Evolutionary conservation across 2,329 filamentous ascomycete species (phyloP).

Genomic region (Cyphellophora attinorum): DNA sequence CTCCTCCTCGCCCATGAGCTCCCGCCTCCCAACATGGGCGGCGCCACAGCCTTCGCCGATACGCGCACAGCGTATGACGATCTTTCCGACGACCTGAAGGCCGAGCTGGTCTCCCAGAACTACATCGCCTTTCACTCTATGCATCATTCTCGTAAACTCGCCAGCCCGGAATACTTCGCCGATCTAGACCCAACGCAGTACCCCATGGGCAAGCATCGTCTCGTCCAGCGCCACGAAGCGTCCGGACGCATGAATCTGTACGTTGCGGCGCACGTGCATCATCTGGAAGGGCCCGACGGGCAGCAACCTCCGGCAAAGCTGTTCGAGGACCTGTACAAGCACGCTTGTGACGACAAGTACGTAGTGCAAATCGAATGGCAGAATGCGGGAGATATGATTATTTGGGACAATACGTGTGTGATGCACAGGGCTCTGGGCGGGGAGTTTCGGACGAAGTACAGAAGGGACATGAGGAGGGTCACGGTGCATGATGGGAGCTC

Average conservation of each 20-base stretch:
- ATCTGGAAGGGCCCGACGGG: too few species aligned
- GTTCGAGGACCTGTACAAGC: too few species aligned
- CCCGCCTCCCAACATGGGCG: conserved; percentile 38
- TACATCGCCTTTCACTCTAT: conserved; percentile 43
- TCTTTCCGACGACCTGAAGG: conserved; percentile 27
- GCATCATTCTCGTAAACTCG: conserved; percentile 40
- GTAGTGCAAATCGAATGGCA: conserved; percentile 38
- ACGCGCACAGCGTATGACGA: conserved; percentile 42
- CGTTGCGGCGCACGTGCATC: conserved; percentile 43
- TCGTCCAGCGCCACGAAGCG: conserved; percentile 44
- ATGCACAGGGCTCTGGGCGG: conserved; percentile 45
- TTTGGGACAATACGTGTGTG: conserved; percentile 51
- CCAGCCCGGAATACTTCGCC: conserved; percentile 32
- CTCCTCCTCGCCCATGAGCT: conserved; percentile 42
- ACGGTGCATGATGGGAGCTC: conserved; percentile 44
- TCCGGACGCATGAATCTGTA: conserved; percentile 44
- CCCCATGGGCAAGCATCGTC: conserved; percentile 36
- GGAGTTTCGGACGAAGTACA: conserved; percentile 37
- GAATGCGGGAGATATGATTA: conserved; percentile 39
- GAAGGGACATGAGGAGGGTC: conserved; percentile 45
- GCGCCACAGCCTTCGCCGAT: conserved; percentile 46
- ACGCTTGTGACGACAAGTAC: conserved; percentile 40
- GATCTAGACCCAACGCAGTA: conserved; percentile 32
- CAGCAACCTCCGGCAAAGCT: too few species aligned
- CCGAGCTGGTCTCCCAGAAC: conserved; percentile 27